A percentile compares a stretch with the other conserved stretches of the same genome.
Evolutionary conservation across 345 rosid species (phyloP).

Genomic region (Noccaea bulbosa): DNA sequence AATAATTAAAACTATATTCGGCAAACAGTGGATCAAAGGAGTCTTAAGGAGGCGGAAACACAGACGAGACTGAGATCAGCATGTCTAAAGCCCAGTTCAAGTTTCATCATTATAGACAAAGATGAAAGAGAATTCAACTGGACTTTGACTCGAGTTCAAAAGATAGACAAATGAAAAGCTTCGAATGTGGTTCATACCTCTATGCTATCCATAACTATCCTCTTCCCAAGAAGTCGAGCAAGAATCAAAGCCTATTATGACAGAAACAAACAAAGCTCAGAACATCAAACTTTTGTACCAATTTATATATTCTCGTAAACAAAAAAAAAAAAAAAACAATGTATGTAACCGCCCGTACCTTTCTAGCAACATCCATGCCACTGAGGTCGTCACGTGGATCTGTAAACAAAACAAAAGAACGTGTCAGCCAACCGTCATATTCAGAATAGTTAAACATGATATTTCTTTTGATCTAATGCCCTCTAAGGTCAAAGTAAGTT

Average conservation of each 20-base stretch:
- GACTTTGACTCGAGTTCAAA: background rate
- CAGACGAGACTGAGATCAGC: background rate
- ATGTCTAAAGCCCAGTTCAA: conserved; percentile 17
- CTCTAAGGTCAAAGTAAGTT: conserved; percentile 5
- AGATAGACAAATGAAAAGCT: conserved; percentile 7
- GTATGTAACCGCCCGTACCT: conserved; percentile 52
- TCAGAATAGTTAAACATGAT: background rate
- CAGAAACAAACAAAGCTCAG: conserved; percentile 28
- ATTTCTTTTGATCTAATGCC: no score
- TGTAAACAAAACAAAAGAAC: conserved; percentile 36
- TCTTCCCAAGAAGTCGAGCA: conserved; percentile 84
- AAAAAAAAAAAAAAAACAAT: conserved; percentile 5
- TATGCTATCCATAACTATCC: conserved; percentile 67
- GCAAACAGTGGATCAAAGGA: conserved; percentile 8
- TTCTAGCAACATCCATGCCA: conserved; percentile 97
- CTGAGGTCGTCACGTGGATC: conserved; percentile 98
- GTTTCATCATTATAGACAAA: background rate
- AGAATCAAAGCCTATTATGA: conserved; percentile 80
- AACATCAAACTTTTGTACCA: background rate
- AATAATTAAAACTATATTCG: conserved; percentile 13
- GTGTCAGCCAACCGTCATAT: conserved; percentile 26
- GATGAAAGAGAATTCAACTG: background rate
- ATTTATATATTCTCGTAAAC: background rate
- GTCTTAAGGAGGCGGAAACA: background rate
- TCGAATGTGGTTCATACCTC: conserved; percentile 50